Conservation (phyloP, 306 rosid genomes). For the Ammopiptanthus mongolicus region DNA sequence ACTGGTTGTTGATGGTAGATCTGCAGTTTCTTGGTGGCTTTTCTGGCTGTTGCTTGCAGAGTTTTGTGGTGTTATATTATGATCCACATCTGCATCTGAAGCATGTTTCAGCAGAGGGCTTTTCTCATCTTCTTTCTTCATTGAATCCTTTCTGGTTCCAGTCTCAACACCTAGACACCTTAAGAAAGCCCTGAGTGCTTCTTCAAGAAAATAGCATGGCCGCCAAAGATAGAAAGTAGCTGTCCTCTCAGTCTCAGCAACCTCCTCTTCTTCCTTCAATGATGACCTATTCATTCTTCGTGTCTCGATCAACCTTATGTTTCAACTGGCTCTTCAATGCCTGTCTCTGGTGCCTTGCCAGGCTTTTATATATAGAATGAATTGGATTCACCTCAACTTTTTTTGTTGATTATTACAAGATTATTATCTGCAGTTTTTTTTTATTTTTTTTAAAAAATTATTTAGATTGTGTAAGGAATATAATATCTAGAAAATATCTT, state of each 20-base stretch:
- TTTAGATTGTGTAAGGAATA: too few species aligned
- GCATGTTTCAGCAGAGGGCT: neutral
- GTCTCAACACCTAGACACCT: constrained; percentile 35
- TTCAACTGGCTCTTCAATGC: neutral
- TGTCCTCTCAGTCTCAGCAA: neutral
- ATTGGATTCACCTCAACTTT: neutral
- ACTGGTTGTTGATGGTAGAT: neutral
- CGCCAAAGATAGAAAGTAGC: neutral
- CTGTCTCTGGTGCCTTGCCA: neutral
- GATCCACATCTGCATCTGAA: neutral
- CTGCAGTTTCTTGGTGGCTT: neutral
- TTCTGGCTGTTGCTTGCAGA: neutral
- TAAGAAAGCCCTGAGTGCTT: constrained; percentile 17
- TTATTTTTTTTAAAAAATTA: too few species aligned
- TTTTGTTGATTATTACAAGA: too few species aligned
- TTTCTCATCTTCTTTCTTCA: neutral
- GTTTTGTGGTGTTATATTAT: neutral
- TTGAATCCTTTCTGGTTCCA: neutral
- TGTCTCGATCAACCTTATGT: neutral
- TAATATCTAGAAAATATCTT: too few species aligned
- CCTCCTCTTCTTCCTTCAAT: neutral
- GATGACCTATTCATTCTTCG: neutral
- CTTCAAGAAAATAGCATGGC: constrained; percentile 22
- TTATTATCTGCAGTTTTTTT: too few species aligned
- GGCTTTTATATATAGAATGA: neutral